Conservation (phyloP, 306 rosid species). For the Cicer judaicum region DNA sequence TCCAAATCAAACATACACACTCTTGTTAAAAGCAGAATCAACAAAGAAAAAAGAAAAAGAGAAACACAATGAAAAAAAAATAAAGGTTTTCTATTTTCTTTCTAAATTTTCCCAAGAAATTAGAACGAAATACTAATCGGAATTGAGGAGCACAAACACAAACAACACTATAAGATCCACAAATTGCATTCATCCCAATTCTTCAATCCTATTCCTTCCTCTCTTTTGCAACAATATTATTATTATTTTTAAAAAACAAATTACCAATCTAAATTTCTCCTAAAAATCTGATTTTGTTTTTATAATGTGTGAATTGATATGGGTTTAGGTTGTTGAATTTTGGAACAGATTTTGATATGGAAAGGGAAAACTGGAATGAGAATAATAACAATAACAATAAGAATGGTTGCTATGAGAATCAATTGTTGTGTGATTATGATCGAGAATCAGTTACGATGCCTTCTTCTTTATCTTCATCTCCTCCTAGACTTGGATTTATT, state of each 20-base stretch:
- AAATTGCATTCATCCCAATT: background rate
- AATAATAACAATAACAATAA: conserved; percentile 9
- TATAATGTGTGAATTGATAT: conserved; percentile 1
- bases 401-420: conserved; percentile 28
- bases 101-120: conserved; percentile 45
- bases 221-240: background rate
- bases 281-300: background rate
- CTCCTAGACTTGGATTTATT: conserved; percentile 53
- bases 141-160: conserved; percentile 27
- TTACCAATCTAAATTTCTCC: background rate
- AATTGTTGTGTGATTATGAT: conserved; percentile 37
- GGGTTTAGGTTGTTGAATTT: conserved; percentile 47
- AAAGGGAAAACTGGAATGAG: conserved; percentile 55
- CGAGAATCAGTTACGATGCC: conserved; percentile 30
- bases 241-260: too few species aligned
- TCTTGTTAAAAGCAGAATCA: background rate
- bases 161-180: conserved; percentile 26
- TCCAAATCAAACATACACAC: too few species aligned
- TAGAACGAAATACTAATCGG: conserved; percentile 46
- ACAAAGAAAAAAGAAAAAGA: too few species aligned
- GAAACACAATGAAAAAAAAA: background rate
- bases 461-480: conserved; percentile 38
- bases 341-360: conserved; percentile 54
- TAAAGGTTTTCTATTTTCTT: conserved; percentile 23
- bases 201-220: conserved; percentile 13